Percentiles rank a stretch among this genome's conserved stretches.
These are phyloP conservation scores for Triangularia setosa DNA, from an alignment of 2,329 filamentous ascomycete species.

Conservation along the genomic window DNA sequence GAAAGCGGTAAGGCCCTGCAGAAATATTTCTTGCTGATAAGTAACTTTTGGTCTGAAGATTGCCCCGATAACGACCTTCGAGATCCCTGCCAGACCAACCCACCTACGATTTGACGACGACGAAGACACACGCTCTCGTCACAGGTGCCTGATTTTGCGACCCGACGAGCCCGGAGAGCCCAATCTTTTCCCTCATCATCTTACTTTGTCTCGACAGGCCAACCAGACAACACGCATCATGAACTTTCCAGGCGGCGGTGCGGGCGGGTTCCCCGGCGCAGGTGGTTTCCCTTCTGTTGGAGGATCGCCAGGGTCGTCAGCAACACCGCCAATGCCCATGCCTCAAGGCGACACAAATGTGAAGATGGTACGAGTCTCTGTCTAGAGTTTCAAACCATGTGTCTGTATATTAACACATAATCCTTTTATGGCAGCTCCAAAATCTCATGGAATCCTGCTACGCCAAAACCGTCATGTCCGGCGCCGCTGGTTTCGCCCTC, in stretches of 20 bases:
- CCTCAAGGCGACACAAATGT: constrained; percentile 48
- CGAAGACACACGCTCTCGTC: not conserved
- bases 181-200: not conserved
- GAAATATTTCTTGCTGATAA: constrained; percentile 1
- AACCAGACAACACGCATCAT: constrained; percentile 9
- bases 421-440: constrained; percentile 48
- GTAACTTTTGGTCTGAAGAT: not conserved
- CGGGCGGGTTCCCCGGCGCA: constrained; percentile 7
- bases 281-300: not conserved
- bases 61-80: not conserved
- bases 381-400: not conserved
- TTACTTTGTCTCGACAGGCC: not conserved
- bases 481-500: constrained; percentile 89
- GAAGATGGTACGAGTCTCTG: constrained; percentile 34
- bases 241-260: constrained; percentile 24
- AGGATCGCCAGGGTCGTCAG: constrained; percentile 26
- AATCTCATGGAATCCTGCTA: constrained; percentile 86
- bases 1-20: not conserved
- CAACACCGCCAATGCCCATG: constrained; percentile 1
- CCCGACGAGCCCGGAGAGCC: not conserved
- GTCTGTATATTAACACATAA: not conserved
- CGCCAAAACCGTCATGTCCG: constrained; percentile 82
- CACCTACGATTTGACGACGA: not conserved
- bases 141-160: not conserved
- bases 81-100: not conserved